Base-by-base conservation (phyloP, 495 filamentous ascomycete species). In the Tuber brumale region DNA sequence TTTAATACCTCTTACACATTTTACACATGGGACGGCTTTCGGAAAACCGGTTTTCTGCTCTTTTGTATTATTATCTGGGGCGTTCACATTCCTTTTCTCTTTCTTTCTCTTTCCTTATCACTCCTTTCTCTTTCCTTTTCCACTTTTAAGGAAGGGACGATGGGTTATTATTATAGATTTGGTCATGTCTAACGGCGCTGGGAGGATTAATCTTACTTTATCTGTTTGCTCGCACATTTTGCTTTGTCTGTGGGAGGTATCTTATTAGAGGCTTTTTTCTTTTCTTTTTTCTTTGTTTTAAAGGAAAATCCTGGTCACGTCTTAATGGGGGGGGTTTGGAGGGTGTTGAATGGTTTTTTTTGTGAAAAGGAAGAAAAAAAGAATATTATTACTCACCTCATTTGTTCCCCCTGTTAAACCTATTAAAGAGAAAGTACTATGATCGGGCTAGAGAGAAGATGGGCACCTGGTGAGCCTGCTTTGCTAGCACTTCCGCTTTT, bases 201-300 rank as follows among this genome's bases (percentile, higher is more conserved):
- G 57, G 57, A 66, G 57, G 57, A 35, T 66, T 66, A 35, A 66
- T 66, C 57, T 27, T 66, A 35, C 31, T 66, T 35, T 66, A 66
- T 66, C 51, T 57, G 16, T 57, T 66, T 66, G 57, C 14, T 66
- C 16, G 27, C 27, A 66, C 57, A 14, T 66, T 66, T 66, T 66
- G 57, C 57, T 66, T 35, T 66, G 57, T 66, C 27, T n/a, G 19
- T 31, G 57, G 57, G 57, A 18, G 57, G 57, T 66, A 66, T 66
- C 57, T 66, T 66, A 66, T 66, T 66, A 66, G 57, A 66, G 57
- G 57, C 57, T 66, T 66, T 66, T 31, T 66, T 31, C 23, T 57
- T 57, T 61, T 12, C 10, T 61, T 27, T 48, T 61, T 61, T 14
- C 4, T 18, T 19, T 35, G 57, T 66, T 66, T 66, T 66, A 19